Conservation (phyloP, 768 basidiomycete species). For the Termitomyces sp. region DNA sequence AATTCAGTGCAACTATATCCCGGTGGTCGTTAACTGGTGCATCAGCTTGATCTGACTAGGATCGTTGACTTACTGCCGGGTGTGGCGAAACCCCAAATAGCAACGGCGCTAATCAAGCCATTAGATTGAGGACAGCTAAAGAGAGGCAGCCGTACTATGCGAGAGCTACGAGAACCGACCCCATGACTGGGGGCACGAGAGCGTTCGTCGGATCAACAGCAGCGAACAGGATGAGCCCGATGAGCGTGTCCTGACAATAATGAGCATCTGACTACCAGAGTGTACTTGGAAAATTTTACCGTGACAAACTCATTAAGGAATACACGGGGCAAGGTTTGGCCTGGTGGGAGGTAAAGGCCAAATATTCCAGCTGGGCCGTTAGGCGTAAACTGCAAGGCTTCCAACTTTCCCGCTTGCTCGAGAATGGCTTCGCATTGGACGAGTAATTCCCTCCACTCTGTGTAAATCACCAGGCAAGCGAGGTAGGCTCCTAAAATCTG, state of each 20-base stretch:
- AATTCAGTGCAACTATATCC: conserved; percentile 52
- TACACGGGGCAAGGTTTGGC: conserved; percentile 36
- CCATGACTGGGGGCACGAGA: conserved; percentile 46
- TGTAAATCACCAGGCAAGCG: conserved; percentile 56
- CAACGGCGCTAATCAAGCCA: conserved; percentile 36
- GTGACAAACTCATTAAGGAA: conserved; percentile 56
- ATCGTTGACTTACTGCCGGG: conserved; percentile 34
- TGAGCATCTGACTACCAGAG: neutral
- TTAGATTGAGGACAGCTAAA: neutral
- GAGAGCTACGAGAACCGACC: conserved; percentile 50
- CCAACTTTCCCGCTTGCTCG: conserved; percentile 17
- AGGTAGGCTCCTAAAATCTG: conserved; percentile 65
- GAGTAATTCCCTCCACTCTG: conserved; percentile 55
- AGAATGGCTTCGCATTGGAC: conserved; percentile 27
- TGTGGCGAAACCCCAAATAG: conserved; percentile 58
- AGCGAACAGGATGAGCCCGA: conserved; percentile 50
- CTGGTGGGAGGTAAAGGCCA: conserved; percentile 42
- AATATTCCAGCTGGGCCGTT: conserved; percentile 49
- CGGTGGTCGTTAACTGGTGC: neutral
- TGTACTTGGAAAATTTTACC: conserved; percentile 28
- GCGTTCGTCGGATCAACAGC: conserved; percentile 56
- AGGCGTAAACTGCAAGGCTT: conserved; percentile 28
- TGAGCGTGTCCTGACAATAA: conserved; percentile 36
- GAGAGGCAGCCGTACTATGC: conserved; percentile 43
- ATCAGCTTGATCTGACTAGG: neutral